Base-by-base conservation (phyloP, 306 rosid species). In the Adenanthera pavonina region DNA sequence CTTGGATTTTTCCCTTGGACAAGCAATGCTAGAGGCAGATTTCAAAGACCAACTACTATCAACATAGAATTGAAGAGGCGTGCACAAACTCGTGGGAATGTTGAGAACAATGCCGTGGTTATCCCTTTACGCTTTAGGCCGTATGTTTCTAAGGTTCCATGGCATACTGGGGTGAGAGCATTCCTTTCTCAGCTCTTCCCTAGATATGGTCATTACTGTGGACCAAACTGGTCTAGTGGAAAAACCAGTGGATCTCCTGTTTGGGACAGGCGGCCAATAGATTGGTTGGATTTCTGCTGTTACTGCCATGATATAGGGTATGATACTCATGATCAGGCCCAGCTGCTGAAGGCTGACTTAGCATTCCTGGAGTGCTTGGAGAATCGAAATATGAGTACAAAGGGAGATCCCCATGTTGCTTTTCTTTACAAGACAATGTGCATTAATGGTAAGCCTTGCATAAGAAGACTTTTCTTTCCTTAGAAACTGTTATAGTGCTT, bases 251-350 rank as follows among this genome's bases (percentile, higher is more conserved):
- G 97, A 7, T 88, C 93, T 78, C 96, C 59, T 56, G 54, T 93
- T 85, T 95, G 99, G 99, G 99, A 93, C 89, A 78, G 51, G 86
- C 86, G 99, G 19, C 99, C 99, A 0, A 95, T 93, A 47, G 99
- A 95, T 89, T 95, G 99, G 97, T 81, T 95, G 90, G 99, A 95
- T 76, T 93, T 88, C 83, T 95, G 99, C 72, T 95, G 99, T 88
- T 95, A 95, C 84, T 95, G 99, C 84, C 99, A 95, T 80, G 99
- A 95, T 83, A 91, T 95, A 65, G 99, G 99, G 49, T 95, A 95
- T 68, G 99, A 95, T 86, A 84, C 89, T 85, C 99, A 93, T 78
- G 92, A 88, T 85, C 97, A 95, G 83, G 88, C 92, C 9, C 81
- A 86, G 87, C 83, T 93, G 38, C 84, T 95, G 60, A 84, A 89